A percentile compares a stretch with the other conserved stretches of the same genome.
phyloP scores from a whole-genome alignment of 192 early-diverging fungal genomes.

The Phlyctochytrium planicorne region DNA sequence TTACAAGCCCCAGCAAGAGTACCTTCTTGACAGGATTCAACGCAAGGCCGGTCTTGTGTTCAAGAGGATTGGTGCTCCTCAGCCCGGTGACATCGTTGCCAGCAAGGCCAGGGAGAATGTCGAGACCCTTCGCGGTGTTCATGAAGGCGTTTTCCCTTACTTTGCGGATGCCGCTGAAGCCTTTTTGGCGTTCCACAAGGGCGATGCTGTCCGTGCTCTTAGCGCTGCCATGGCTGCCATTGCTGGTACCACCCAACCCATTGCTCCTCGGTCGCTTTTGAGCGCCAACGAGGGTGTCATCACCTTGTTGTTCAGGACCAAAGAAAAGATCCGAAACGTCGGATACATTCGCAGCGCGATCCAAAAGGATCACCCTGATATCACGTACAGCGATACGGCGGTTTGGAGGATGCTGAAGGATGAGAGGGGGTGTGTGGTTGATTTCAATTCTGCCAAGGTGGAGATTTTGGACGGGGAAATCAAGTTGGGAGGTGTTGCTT shows the following conservation, averaged over 20 bases:
- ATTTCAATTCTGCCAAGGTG: conserved; percentile 71
- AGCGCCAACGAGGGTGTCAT: conserved; percentile 77
- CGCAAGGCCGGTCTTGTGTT: conserved; percentile 72
- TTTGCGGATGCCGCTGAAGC: conserved; percentile 74
- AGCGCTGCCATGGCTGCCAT: conserved; percentile 86
- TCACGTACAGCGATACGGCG: conserved; percentile 70
- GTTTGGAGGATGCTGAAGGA: conserved; percentile 86
- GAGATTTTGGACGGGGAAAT: conserved; percentile 52
- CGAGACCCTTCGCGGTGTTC: conserved; percentile 65
- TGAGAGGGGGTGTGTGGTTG: conserved; percentile 78
- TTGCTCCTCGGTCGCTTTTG: conserved; percentile 78
- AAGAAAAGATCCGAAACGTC: conserved; percentile 71
- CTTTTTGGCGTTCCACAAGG: conserved; percentile 66
- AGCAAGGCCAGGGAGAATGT: conserved; percentile 76
- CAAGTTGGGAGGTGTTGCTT: conserved; percentile 63
- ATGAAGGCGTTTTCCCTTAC: conserved; percentile 72
- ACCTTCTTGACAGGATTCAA: conserved; percentile 75
- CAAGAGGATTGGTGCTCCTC: conserved; percentile 77
- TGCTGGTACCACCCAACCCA: conserved; percentile 79
- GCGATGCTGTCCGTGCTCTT: conserved; percentile 75
- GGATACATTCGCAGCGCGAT: conserved; percentile 83
- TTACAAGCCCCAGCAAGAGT: conserved; percentile 84
- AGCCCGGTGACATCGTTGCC: conserved; percentile 84
- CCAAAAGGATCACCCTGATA: conserved; percentile 64
- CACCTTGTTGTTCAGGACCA: conserved; percentile 74